Percentiles rank a stretch among this genome's conserved stretches.
These are phyloP conservation scores for Aspergillus amoenus DNA, from an alignment of 2,329 filamentous ascomycete genomes.

Conservation along the genomic window DNA sequence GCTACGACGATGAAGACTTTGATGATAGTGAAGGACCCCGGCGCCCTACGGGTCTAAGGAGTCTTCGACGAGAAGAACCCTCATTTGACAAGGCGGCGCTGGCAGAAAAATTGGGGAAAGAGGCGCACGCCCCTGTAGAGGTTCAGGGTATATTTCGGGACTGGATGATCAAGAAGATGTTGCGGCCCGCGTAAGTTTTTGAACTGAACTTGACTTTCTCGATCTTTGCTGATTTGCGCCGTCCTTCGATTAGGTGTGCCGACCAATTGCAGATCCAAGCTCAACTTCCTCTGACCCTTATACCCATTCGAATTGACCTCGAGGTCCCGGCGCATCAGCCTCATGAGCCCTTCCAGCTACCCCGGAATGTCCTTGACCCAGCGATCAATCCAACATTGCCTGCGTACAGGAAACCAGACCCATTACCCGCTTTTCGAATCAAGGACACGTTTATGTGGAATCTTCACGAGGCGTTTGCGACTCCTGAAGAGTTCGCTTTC, in stretches of 20 bases:
- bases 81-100: conserved; percentile 63
- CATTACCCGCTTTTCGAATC: conserved; percentile 79
- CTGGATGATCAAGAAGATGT: conserved; percentile 78
- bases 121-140: conserved; percentile 73
- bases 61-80: conserved; percentile 73
- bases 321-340: conserved; percentile 73
- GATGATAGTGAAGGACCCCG: conserved; percentile 66
- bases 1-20: conserved; percentile 73
- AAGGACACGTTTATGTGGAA: conserved; percentile 99
- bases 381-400: conserved; percentile 65
- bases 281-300: conserved; percentile 80
- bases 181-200: conserved; percentile 44
- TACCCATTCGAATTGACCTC: conserved; percentile 94
- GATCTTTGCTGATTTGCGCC: conserved; percentile 11
- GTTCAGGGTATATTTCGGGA: conserved; percentile 91
- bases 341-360: conserved; percentile 47
- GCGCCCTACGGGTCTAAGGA: conserved; percentile 77
- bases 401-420: conserved; percentile 76
- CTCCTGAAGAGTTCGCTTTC: conserved; percentile 93
- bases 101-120: conserved; percentile 78
- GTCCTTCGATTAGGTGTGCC: conserved; percentile 44
- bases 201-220: conserved; percentile 8
- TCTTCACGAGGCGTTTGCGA: conserved; percentile 87
- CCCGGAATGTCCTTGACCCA: conserved; percentile 42
- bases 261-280: conserved; percentile 65